Evolutionary conservation across 192 early-diverging fungal species (phyloP), one percentile per base, ranked within the genome.

Genomic region (Irineochytrium annulatum): DNA sequence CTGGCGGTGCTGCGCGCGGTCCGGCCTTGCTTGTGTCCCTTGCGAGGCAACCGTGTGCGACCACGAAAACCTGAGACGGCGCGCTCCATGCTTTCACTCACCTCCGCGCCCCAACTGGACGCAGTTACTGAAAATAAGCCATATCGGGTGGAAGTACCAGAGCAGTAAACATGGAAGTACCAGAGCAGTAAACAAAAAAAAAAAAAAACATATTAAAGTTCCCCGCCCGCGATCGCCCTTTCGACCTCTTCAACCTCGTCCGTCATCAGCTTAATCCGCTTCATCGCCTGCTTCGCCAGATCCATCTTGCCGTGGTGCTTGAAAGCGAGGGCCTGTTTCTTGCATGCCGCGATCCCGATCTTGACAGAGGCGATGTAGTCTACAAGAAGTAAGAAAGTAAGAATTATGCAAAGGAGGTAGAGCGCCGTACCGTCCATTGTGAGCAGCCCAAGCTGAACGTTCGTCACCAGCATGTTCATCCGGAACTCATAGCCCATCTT

Each of bases 211-310:
- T 19, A 51, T 64, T 33, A 64, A 27, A 65, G 27, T 3, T 65
- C 55, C 1, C 63, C 63, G 46, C 29, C 35, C 19, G 56, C 56
- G 27, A 90, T 84, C 0, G 82, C 86, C 46, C 71, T 79, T 65
- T 86, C 85, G 2, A 86, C 84, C 71, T 91, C 89, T 33, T 80
- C 80, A 63, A 92, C 77, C 67, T 93, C 91, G 29, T 75, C 72
- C 49, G 78, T 72, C 87, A 92, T 91, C 26, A 85, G 74, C 66
- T 92, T 93, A 28, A 77, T 76, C 37, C 89, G 66, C 34, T 29
- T 60, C 22, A 93, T 33, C 0, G 90, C 89, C 52, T 72, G 63
- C 55, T 73, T 86, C 1, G 89, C 87, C 60, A 89, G 67, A 41
- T 87, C 84, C 35, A 87, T 27, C 57, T 75, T 71, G 4, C 79